Base-by-base conservation (phyloP, 495 filamentous ascomycete genomes). In the Aspergillus sparsus region DNA sequence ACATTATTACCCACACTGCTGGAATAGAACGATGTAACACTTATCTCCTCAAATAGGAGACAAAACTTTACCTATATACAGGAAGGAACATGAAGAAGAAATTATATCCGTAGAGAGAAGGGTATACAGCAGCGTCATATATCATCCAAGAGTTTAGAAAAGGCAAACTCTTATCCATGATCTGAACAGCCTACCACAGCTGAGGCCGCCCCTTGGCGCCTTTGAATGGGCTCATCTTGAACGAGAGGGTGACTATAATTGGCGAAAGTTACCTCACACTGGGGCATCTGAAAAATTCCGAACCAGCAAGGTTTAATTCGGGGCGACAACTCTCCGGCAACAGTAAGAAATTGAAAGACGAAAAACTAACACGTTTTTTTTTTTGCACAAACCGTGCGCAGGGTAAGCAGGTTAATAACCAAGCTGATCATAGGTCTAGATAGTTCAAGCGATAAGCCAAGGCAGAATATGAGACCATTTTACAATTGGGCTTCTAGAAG, bases 401-500 rank as follows among this genome's bases (percentile, higher is more conserved):
- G 21, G 21, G 21, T 3, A 27, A 1, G 21, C 21, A 27, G 21
- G 21, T 27, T 27, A 27, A 27, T 27, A 27, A 27, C 21, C 21
- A 27, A 27, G 21, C 21, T 27, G 3, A 27, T 3, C 21, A 27
- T 27, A 27, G 21, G 21, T 27, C 21, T 27, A 27, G 21, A 27
- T 0, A 47, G 10, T 9, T 47, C 44, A 21, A 18, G 44, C 44
- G 27, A 47, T 56, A 59, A 50, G 47, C 52, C 42, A 52, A 34
- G 34, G 46, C 49, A 34, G 54, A 21, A 51, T 3, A 33, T 9
- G 53, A 41, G 36, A 37, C 31, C 37, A 32, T 9, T 41, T 31
- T 60, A 68, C 21, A 64, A 27, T 63, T 66, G 71, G 18, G 61
- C 60, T 57, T 80, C 74, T 49, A 75, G 54, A 6, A 80, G 71